These are phyloP conservation scores for Cupressus sempervirens DNA, from an alignment of 75 land plant species.

Conservation along the genomic window DNA sequence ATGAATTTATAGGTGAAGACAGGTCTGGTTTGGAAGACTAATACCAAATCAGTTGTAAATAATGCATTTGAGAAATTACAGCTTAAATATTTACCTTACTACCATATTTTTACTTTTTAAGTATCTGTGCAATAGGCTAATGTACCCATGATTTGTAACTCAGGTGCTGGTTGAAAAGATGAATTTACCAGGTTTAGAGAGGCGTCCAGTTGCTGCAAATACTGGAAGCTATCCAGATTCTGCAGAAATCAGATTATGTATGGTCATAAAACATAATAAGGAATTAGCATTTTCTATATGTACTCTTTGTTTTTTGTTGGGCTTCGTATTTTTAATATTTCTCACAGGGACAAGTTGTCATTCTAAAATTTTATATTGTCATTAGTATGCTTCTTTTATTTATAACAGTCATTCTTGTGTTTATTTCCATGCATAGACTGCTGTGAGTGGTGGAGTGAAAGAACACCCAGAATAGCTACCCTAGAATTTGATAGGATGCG, in stretches of 20 bases:
- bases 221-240: neutral
- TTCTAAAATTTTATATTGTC: neutral
- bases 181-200: slow-evolving; percentile 9
- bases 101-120: no score
- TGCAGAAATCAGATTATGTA: slow-evolving; percentile 8
- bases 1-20: neutral
- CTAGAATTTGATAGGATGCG: slow-evolving; percentile 91
- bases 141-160: neutral
- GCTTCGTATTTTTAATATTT: neutral
- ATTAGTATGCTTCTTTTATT: neutral
- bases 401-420: neutral
- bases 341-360: neutral
- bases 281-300: neutral
- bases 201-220: neutral
- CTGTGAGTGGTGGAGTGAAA: slow-evolving; percentile 62
- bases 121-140: neutral
- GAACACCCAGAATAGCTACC: slow-evolving; percentile 55
- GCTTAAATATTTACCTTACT: neutral
- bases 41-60: neutral
- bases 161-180: slow-evolving; percentile 15
- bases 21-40: neutral
- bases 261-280: neutral
- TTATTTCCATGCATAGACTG: slow-evolving; percentile 24
- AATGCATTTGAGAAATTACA: neutral
- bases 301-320: neutral